Evolutionary conservation across 1,139 yeast species (phyloP), one percentile per base, ranked within the genome.

Genomic region (Candida sp.): DNA sequence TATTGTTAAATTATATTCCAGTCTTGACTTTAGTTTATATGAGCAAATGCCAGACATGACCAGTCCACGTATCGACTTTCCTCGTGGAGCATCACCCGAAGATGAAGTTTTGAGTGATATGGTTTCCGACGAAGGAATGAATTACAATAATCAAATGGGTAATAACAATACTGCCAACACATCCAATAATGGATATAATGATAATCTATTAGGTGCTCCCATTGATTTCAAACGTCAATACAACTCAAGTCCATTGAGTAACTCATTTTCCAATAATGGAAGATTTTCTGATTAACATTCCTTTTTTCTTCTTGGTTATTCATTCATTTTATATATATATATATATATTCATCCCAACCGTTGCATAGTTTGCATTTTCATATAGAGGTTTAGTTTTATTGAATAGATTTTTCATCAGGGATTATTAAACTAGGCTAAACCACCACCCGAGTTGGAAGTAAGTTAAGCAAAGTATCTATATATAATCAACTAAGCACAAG

Each of bases 1-100:
- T 47, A 64, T 70, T 36, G 41, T 56, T 21, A 54, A 55, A 41
- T 64, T 70, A 46, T 69, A 65, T 50, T 58, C 59, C 42, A 51
- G 53, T 41, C 55, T 65, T 44, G 69, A 64, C 32, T 44, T 57
- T 22, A 59, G 57, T 38, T 52, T 50, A 48, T 45, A 55, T 29
- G 57, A 58, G 38, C 33, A 5, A 12, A 30, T 30, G 33, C 9
- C n/a, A 9, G 11, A 30, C 19, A 44, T 49, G 15, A 33, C 47
- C 7, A 47, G 53, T 8, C 63, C 64, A 5, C 50, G 49, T 4
- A 46, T 56, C 23, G 47, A 45, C 6, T 52, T 57, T 32, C 55
- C 57, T n/a, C 50, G 48, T 25, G 44, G 42, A 9, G 19, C 39
- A 5, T 37, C 39, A 4, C 33, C 34, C 7, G 39, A 37, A 4